Conservation (phyloP, 31 red algal species). For the Porphyra umbilicalis region DNA sequence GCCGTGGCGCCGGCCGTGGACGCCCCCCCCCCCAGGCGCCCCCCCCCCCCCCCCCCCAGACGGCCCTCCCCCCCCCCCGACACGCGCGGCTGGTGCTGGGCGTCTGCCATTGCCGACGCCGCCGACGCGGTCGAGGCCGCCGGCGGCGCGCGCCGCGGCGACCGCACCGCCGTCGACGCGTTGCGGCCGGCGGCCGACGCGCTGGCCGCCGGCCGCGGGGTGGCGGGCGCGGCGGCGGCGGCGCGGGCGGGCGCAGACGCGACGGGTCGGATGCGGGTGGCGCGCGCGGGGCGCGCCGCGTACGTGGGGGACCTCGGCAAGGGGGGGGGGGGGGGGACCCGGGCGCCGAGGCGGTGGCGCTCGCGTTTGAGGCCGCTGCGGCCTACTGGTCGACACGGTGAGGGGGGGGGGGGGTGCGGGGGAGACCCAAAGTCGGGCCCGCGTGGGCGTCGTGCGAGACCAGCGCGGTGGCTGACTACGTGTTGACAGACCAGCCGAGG, state of each 20-base stretch:
- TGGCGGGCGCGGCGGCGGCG: not conserved
- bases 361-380: constrained; percentile 1
- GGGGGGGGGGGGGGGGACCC: not conserved
- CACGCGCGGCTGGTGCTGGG: not conserved
- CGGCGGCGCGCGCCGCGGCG: not conserved
- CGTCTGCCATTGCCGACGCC: not conserved
- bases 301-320: not conserved
- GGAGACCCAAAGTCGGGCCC: no score
- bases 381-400: not conserved
- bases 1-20: no score
- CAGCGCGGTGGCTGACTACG: no score
- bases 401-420: no score
- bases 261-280: not conserved
- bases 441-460: no score
- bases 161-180: constrained; percentile 4
- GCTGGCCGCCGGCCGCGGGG: not conserved
- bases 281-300: not conserved
- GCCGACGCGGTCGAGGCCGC: not conserved
- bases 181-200: constrained; percentile 1
- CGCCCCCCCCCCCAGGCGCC: no score
- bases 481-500: no score
- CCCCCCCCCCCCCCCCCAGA: no score
- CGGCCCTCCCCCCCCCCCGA: no score
- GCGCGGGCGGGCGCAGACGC: not conserved
- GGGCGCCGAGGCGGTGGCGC: constrained; percentile 1